Evolutionary conservation across 495 filamentous ascomycete species (phyloP), one percentile per base, ranked within the genome.

Genomic region (Neurospora sp.): DNA sequence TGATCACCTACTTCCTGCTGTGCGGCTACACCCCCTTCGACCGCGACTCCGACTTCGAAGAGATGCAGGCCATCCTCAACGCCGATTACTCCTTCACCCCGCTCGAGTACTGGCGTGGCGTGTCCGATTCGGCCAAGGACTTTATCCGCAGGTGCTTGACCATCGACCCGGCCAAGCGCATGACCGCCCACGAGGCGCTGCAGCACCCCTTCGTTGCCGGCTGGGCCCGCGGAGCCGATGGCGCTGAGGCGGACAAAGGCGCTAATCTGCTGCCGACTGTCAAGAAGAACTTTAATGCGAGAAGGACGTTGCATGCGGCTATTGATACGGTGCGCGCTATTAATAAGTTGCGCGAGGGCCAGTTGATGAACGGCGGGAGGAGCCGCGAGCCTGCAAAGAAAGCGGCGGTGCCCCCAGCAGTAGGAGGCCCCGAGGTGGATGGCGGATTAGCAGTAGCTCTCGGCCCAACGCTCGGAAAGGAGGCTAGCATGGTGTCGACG

Each of bases 1-100:
- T 98, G 71, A 98, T 99, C 73, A 93, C 95, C 16, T 99, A 98
- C 83, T 99, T 99, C 86, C 86, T 99, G 17, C 90, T 99, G 70
- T 99, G 96, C 83, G 96, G 96, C 73, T 98, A 98, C 83, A 98
- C 96, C 14, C 96, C 96, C 70, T 99, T 99, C 79, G 96, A 99
- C 84, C 92, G 96, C 27, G 96, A 99, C 80, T 94, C 90, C 69
- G 97, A 99, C 81, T 89, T 98, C 75, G 96, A 99, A 82, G 96
- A 99, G 85, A 97, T 99, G 94, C 94, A 98, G 83, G 96, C 96
- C 72, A 99, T 99, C 81, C 88, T 98, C 45, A 90, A 93, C 70
- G 96, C 96, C 39, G 94, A 98, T 84, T 99, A 98, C 85, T 90
- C 88, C 80, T 99, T 98, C 82, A 94, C 92, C n/a, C 96, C 96